phyloP scores from a whole-genome alignment of 2,329 filamentous ascomycete genomes.

The Sporothrix pseudoabietina region DNA sequence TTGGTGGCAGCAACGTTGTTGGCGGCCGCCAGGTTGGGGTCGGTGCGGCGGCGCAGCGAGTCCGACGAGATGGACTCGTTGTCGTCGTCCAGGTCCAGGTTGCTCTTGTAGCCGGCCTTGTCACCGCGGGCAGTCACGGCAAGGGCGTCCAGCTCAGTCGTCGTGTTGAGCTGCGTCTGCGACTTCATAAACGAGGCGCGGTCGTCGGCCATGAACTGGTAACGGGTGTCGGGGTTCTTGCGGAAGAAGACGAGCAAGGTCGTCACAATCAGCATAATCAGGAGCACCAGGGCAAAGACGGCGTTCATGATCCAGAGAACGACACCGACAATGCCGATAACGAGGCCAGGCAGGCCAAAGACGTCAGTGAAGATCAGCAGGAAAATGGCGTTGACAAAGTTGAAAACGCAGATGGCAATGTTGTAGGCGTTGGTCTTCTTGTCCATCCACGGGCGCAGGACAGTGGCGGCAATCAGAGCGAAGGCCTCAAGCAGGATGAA shows the following conservation, averaged over 20 bases:
- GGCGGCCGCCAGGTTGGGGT: slow-evolving; percentile 32
- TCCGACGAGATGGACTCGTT: slow-evolving; percentile 66
- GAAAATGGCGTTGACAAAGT: slow-evolving; percentile 81
- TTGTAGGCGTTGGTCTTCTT: slow-evolving; percentile 92
- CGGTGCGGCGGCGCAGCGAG: slow-evolving; percentile 52
- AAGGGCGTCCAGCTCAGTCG: slow-evolving; percentile 79
- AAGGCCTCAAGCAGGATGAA: slow-evolving; percentile 74
- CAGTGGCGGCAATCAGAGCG: slow-evolving; percentile 70
- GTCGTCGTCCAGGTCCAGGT: slow-evolving; percentile 71
- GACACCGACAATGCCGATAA: slow-evolving; percentile 80
- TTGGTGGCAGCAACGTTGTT: slow-evolving; percentile 5
- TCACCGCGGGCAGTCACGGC: slow-evolving; percentile 81
- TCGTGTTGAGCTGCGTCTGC: slow-evolving; percentile 67
- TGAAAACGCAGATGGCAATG: slow-evolving; percentile 78
- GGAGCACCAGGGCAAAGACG: slow-evolving; percentile 71
- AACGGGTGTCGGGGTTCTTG: slow-evolving; percentile 84
- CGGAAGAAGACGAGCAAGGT: slow-evolving; percentile 68
- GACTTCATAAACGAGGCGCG: slow-evolving; percentile 90
- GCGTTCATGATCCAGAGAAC: slow-evolving; percentile 82
- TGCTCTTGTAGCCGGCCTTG: slow-evolving; percentile 61
- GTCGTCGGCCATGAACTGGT: slow-evolving; percentile 88
- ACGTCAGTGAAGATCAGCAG: slow-evolving; percentile 79
- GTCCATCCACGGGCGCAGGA: slow-evolving; percentile 89
- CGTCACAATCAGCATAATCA: slow-evolving; percentile 75
- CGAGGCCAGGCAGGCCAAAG: slow-evolving; percentile 75